Conservation (phyloP, 148 eudicot species). For the Fagopyrum tataricum region DNA sequence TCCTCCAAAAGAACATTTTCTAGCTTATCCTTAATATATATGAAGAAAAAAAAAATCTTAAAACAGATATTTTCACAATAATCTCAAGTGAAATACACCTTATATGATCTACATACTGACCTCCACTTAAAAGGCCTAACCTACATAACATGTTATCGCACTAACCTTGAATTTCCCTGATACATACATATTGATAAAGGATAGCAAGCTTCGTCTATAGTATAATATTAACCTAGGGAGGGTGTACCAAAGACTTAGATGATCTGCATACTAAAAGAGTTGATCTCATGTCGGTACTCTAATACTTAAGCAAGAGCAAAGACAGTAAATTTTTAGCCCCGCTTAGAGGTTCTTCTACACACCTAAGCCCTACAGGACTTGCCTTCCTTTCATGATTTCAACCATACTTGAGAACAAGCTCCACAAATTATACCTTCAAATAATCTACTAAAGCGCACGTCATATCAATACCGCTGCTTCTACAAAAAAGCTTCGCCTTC, state of each 20-base stretch:
- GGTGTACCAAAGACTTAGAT: neutral
- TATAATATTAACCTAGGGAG: neutral
- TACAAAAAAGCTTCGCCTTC: neutral
- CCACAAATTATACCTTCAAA: conserved; percentile 2
- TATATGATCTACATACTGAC: no score
- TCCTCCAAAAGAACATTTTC: neutral
- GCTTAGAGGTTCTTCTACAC: neutral
- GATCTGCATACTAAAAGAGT: neutral
- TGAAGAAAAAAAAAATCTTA: neutral
- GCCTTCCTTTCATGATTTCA: neutral
- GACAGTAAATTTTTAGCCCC: neutral
- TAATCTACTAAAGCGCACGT: neutral
- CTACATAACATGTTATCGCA: no score
- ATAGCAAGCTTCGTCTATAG: neutral
- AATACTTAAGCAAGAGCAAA: neutral
- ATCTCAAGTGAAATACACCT: neutral
- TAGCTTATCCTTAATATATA: neutral
- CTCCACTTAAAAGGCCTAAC: no score
- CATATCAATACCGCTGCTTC: neutral
- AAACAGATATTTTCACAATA: neutral
- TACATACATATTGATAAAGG: neutral
- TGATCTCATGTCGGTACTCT: neutral
- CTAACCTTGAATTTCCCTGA: neutral
- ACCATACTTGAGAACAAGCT: neutral
- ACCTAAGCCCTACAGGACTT: neutral